Evolutionary conservation across 2,329 filamentous ascomycete species (phyloP), one percentile per base, ranked within the genome.

Genomic region (Furcasterigmium furcatum): DNA sequence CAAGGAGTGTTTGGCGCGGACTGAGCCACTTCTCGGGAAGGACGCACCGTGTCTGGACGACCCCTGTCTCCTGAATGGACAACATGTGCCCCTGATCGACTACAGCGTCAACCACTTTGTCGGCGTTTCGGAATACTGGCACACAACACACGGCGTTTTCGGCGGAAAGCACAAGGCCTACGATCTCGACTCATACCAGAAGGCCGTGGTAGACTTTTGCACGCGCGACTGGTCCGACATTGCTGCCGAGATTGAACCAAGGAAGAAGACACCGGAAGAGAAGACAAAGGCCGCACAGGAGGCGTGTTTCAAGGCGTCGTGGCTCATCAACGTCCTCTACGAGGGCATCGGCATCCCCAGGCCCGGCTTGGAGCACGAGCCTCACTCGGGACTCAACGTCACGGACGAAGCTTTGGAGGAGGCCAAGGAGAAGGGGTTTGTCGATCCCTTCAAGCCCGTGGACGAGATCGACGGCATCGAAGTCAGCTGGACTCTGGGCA

Each of bases 41-140:
- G 89, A 97, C 60, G 83, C 85, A 44, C 83, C 88, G 1, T 99
- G 94, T 60, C 70, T 80, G 5, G 87, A 96, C 58, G 69, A 85
- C 21, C 94, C 95, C 0, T 99, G 94, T 64, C 72, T 99, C 27
- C 74, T 99, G 32, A 89, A 96, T 56, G 91, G 94, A 1, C 84
- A 92, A 52, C 91, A 97, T 61, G 91, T 94, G 1, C 94, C 94
- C 2, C 88, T 90, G 4, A 96, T 99, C 52, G 94, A 99, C 62
- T 99, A 97, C 59, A 86, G 94, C 51, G 85, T 97, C 29, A 99
- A 99, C 58, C 95, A 96, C 63, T 99, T 99, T 58, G 85, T 99
- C 22, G 94, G 94, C 10, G 92, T 99, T 4, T 97, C 92, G 1
- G 94, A 99, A 62, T 99, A 95, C 67, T 99, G 94, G 92, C 94